phyloP scores from a whole-genome alignment of 2,329 filamentous ascomycete species.

The Chrysoporthe cubensis region DNA sequence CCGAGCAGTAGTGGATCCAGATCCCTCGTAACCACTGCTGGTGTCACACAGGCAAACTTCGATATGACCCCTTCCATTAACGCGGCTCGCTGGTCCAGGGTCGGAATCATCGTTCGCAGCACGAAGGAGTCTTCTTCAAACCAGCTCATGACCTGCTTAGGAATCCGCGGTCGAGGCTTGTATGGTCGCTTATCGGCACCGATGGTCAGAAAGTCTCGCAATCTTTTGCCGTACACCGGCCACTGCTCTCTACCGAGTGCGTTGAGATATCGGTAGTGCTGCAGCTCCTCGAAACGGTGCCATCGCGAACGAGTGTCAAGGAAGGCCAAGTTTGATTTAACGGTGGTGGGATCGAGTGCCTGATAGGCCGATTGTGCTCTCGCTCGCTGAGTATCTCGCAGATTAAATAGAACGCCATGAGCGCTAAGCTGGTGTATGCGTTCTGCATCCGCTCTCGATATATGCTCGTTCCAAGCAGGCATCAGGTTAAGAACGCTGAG shows the following conservation, averaged over 20 bases:
- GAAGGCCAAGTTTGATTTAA: slow-evolving; percentile 71
- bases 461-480: slow-evolving; percentile 69
- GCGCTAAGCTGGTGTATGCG: slow-evolving; percentile 70
- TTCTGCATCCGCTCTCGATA: slow-evolving; percentile 59
- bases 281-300: slow-evolving; percentile 75
- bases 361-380: slow-evolving; percentile 60
- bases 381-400: slow-evolving; percentile 71
- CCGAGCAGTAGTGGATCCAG: slow-evolving; percentile 71
- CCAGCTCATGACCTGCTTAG: slow-evolving; percentile 71
- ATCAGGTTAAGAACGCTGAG: slow-evolving; percentile 80
- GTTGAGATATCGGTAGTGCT: slow-evolving; percentile 80
- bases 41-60: slow-evolving; percentile 91
- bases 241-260: slow-evolving; percentile 77
- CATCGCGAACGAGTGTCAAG: slow-evolving; percentile 73
- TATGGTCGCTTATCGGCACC: slow-evolving; percentile 62
- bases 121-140: slow-evolving; percentile 70
- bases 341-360: slow-evolving; percentile 66
- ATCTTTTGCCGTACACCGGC: slow-evolving; percentile 78
- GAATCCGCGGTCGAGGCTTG: slow-evolving; percentile 62
- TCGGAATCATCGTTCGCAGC: slow-evolving; percentile 71
- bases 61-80: slow-evolving; percentile 75
- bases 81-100: slow-evolving; percentile 72
- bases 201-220: slow-evolving; percentile 76
- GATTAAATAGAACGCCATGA: slow-evolving; percentile 68
- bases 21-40: slow-evolving; percentile 82